Evolutionary conservation across 768 basidiomycete genomes (phyloP).

Genomic region (Xerocomus brunneocitrinus): DNA sequence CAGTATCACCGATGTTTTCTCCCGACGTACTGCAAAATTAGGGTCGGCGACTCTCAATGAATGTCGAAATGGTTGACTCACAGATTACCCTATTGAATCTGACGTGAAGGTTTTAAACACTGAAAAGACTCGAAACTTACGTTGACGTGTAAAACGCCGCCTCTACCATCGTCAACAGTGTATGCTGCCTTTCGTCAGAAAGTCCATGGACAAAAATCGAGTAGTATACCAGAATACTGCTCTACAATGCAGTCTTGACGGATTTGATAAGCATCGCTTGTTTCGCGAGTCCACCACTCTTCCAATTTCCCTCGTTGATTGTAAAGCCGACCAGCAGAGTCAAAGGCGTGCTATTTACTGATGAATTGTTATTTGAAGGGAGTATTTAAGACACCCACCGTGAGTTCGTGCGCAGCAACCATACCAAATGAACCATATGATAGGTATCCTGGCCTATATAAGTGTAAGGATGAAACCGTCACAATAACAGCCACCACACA

Average conservation of each 20-base stretch:
- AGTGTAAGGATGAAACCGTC: conserved; percentile 6
- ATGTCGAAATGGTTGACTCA: conserved; percentile 31
- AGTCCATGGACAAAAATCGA: not conserved
- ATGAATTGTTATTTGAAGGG: not conserved
- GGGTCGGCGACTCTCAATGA: conserved; percentile 5
- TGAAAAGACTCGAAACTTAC: conserved; percentile 37
- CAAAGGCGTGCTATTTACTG: conserved; percentile 71
- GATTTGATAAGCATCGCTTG: conserved; percentile 76
- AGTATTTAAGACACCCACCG: conserved; percentile 41
- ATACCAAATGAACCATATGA: conserved; percentile 91
- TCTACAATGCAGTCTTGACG: conserved; percentile 86
- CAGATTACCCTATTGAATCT: conserved; percentile 61
- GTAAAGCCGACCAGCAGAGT: conserved; percentile 85
- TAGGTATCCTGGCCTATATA: conserved; percentile 76
- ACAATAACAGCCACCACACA: conserved; percentile 25
- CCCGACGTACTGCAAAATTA: conserved; percentile 65
- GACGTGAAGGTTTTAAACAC: not conserved
- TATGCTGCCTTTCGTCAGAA: conserved; percentile 47
- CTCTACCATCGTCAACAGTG: conserved; percentile 80
- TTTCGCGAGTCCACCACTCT: conserved; percentile 91
- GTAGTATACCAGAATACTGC: conserved; percentile 75
- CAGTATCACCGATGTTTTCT: conserved; percentile 87
- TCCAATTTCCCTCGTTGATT: conserved; percentile 85
- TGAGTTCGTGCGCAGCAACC: conserved; percentile 89
- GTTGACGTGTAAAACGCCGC: conserved; percentile 80